phyloP scores from a whole-genome alignment of 2,329 filamentous ascomycete genomes.

The Cladophialophora bantiana region DNA sequence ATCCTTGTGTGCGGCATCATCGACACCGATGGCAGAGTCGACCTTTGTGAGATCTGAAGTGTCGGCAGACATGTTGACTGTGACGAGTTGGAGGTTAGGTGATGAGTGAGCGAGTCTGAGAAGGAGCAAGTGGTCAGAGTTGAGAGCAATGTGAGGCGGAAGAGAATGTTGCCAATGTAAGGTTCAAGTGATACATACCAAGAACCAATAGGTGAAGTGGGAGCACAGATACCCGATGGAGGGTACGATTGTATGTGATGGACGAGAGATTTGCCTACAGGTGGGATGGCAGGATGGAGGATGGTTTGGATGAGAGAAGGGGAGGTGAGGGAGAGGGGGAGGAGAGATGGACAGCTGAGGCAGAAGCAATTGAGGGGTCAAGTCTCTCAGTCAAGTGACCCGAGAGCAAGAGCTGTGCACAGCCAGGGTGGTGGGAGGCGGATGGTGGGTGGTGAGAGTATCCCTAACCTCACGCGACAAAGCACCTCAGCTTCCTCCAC shows the following conservation, averaged over 20 bases:
- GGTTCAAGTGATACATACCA: slow-evolving; percentile 23
- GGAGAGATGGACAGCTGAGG: slow-evolving; percentile 21
- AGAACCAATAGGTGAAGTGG: slow-evolving; percentile 26
- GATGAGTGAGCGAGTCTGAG: slow-evolving; percentile 1
- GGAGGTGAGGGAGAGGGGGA: slow-evolving; percentile 18
- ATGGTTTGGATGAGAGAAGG: slow-evolving; percentile 25
- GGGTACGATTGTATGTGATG: slow-evolving; percentile 13
- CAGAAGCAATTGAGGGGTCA: slow-evolving; percentile 34
- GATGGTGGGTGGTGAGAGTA: slow-evolving; percentile 8
- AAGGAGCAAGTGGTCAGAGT: slow-evolving; percentile 5
- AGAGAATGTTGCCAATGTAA: slow-evolving; percentile 10
- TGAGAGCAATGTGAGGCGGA: slow-evolving; percentile 7
- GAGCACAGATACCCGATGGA: slow-evolving; percentile 19
- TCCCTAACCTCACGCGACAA: slow-evolving; percentile 34
- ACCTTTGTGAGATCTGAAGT: slow-evolving; percentile 68
- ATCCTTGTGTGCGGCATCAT: slow-evolving; percentile 70
- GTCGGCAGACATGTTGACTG: slow-evolving; percentile 40
- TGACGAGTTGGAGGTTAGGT: slow-evolving; percentile 10
- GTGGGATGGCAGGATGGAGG: slow-evolving; percentile 20
- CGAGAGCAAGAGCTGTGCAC: neutral
- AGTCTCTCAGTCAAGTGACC: slow-evolving; percentile 26
- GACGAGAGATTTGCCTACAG: slow-evolving; percentile 12
- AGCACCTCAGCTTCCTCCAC: slow-evolving; percentile 19
- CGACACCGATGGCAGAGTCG: slow-evolving; percentile 86
- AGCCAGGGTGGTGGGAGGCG: neutral